Evolutionary conservation across 1,284 basidiomycete genomes (phyloP).

Genomic region (Apiotrichum veenhuisii): DNA sequence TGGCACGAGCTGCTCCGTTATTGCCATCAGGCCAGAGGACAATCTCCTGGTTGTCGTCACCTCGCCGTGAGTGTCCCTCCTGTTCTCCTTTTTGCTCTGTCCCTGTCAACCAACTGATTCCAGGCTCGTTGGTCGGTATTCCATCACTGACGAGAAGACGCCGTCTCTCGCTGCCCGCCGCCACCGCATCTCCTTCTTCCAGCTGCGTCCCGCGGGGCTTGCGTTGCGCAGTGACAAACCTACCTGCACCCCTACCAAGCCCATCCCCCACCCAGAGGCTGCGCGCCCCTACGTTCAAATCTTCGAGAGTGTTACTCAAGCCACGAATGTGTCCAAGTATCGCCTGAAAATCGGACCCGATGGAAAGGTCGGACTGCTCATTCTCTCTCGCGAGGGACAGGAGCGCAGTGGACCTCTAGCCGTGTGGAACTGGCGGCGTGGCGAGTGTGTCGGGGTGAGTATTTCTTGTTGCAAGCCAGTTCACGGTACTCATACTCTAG

Average conservation of each 20-base stretch:
- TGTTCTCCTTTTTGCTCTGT: background rate
- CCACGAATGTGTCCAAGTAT: background rate
- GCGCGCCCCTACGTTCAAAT: background rate
- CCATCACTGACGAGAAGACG: background rate
- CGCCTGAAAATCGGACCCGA: background rate
- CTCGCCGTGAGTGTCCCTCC: background rate
- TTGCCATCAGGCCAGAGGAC: slow-evolving; percentile 9
- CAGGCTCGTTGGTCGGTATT: background rate
- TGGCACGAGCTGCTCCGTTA: background rate
- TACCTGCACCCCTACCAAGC: background rate
- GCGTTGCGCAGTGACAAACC: background rate
- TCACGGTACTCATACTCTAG: background rate
- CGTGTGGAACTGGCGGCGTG: slow-evolving; percentile 4
- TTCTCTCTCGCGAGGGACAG: background rate
- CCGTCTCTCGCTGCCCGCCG: background rate
- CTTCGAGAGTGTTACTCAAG: background rate
- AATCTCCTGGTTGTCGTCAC: slow-evolving; percentile 1
- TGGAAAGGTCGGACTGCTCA: slow-evolving; percentile 2
- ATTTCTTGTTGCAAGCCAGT: background rate
- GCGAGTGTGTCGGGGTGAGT: slow-evolving; percentile 4
- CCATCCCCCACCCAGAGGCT: background rate
- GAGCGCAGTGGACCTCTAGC: background rate
- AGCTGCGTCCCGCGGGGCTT: slow-evolving; percentile 3
- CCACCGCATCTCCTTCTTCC: slow-evolving; percentile 9
- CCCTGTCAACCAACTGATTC: too few species aligned